These are phyloP conservation scores for Cladorrhinum samala DNA, from an alignment of 495 filamentous ascomycete species.

Conservation along the genomic window DNA sequence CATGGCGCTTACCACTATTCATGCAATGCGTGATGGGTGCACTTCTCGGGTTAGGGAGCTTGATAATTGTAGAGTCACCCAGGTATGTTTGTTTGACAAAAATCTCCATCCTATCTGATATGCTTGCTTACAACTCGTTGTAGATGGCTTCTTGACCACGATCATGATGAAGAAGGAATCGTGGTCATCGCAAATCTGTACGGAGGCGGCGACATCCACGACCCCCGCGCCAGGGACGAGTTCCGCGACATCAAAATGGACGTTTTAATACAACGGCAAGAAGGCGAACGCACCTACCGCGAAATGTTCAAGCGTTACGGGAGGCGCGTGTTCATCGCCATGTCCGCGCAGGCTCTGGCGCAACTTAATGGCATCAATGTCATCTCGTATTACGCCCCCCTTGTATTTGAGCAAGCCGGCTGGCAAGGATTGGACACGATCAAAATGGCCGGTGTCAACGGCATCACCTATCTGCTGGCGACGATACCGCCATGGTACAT, in stretches of 20 bases:
- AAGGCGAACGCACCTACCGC: conserved; percentile 82
- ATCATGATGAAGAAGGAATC: conserved; percentile 97
- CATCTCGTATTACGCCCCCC: conserved; percentile 96
- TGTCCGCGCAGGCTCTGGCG: conserved; percentile 94
- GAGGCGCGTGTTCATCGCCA: conserved; percentile 93
- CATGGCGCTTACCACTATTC: conserved; percentile 85
- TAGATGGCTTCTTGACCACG: conserved; percentile 95
- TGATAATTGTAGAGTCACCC: conserved; percentile 94
- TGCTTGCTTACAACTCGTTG: conserved; percentile 7
- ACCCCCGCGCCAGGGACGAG: conserved; percentile 82
- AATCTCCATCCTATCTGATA: conserved; percentile 1
- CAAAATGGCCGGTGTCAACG: conserved; percentile 97
- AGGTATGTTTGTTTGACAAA: conserved; percentile 48
- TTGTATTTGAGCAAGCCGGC: conserved; percentile 93
- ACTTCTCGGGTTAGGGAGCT: conserved; percentile 73
- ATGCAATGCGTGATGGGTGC: conserved; percentile 94
- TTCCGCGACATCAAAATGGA: conserved; percentile 99
- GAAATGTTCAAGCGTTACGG: conserved; percentile 96
- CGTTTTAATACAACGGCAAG: conserved; percentile 84
- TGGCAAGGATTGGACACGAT: conserved; percentile 88
- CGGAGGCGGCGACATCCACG: conserved; percentile 89
- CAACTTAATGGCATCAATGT: conserved; percentile 99
- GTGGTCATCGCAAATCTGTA: conserved; percentile 97
- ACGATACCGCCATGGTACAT: conserved; percentile 97
- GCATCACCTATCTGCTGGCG: conserved; percentile 79